These are phyloP conservation scores for slime mould (Dictyostelium discoideum) DNA, from an alignment of 78 protist species.

Conservation along the genomic window dicty_2.7 NC_007088.5:2178501-2179000, in stretches of 20 bases:
- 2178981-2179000: background rate
- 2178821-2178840: constrained; percentile 99
- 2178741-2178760: constrained; percentile 96
- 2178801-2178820: constrained; percentile 94
- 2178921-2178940: background rate
- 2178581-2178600: constrained; percentile 17
- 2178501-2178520: background rate
- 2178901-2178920: background rate
- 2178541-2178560: constrained; percentile 20
- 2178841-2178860: constrained; percentile 98
- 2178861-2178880: constrained; percentile 97
- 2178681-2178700: constrained; percentile 53
- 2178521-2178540: constrained; percentile 23
- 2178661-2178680: constrained; percentile 12
- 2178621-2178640: constrained; percentile 22
- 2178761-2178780: constrained; percentile 97
- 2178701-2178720: constrained; percentile 62
- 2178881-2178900: constrained; percentile 94
- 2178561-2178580: constrained; percentile 55
- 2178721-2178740: constrained; percentile 93
- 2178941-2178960: background rate
- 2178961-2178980: background rate
- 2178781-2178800: constrained; percentile 96
- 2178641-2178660: constrained; percentile 53
- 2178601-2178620: constrained; percentile 22